Conservation (phyloP, 202 grass and related monocot genomes). For the Zizania palustris region DNA sequence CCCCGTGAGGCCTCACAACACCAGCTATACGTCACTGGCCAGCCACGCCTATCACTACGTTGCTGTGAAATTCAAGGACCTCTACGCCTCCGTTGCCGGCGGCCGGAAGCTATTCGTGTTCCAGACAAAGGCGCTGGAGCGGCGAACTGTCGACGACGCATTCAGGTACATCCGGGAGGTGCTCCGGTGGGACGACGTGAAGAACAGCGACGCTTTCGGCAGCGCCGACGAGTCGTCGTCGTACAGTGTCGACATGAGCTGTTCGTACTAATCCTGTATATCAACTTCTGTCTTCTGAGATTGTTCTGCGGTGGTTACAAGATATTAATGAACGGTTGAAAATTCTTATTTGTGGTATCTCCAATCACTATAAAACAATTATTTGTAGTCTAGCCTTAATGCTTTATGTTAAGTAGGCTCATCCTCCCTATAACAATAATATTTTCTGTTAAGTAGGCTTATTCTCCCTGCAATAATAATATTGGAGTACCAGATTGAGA, state of each 20-base stretch:
- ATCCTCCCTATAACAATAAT: too few relatives aligned
- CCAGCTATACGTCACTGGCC: slow-evolving; percentile 43
- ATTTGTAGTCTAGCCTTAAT: not conserved
- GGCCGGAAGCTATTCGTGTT: slow-evolving; percentile 64
- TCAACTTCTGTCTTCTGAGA: not conserved
- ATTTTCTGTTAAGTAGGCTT: too few relatives aligned
- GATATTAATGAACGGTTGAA: not conserved
- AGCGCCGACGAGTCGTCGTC: slow-evolving; percentile 52
- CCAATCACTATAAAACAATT: not conserved
- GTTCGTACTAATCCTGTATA: not conserved
- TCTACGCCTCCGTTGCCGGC: slow-evolving; percentile 40
- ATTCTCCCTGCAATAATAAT: too few relatives aligned
- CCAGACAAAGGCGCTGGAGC: slow-evolving; percentile 55
- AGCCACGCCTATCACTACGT: slow-evolving; percentile 52
- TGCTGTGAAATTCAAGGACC: slow-evolving; percentile 64
- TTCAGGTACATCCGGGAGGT: slow-evolving; percentile 61
- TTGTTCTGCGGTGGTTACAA: not conserved
- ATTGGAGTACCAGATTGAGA: too few relatives aligned
- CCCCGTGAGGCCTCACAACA: slow-evolving; percentile 51
- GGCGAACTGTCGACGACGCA: slow-evolving; percentile 44
- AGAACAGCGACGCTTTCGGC: slow-evolving; percentile 31
- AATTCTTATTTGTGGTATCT: not conserved
- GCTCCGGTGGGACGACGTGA: slow-evolving; percentile 61
- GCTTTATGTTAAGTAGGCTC: too few relatives aligned
- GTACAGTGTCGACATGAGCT: slow-evolving; percentile 46